These are phyloP conservation scores for Xylaria intraflava DNA, from an alignment of 495 filamentous ascomycete genomes.

Conservation along the genomic window DNA sequence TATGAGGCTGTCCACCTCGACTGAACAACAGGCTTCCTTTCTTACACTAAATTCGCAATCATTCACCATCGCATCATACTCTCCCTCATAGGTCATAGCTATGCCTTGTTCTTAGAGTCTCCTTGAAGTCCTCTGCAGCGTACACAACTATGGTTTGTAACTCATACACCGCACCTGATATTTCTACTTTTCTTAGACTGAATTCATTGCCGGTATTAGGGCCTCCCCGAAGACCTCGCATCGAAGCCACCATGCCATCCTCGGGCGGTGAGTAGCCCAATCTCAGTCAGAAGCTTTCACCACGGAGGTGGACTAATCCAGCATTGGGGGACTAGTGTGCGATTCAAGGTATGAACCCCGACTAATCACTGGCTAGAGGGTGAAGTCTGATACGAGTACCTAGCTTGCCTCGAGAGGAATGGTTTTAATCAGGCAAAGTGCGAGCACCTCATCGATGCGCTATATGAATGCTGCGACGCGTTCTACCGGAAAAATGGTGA, in stretches of 20 bases:
- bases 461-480: slow-evolving; percentile 89
- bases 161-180: background rate
- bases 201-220: slow-evolving; percentile 16
- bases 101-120: background rate
- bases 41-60: too few relatives aligned
- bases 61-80: too few relatives aligned
- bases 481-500: slow-evolving; percentile 84
- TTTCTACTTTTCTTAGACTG: background rate
- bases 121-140: background rate
- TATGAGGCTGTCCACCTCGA: too few relatives aligned
- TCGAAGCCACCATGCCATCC: slow-evolving; percentile 81
- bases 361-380: background rate
- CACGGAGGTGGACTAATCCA: slow-evolving; percentile 6
- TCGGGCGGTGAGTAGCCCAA: slow-evolving; percentile 59
- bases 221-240: slow-evolving; percentile 60
- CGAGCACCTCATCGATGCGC: slow-evolving; percentile 69
- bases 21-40: too few relatives aligned
- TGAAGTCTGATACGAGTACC: slow-evolving; percentile 14
- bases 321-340: slow-evolving; percentile 54
- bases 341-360: slow-evolving; percentile 63
- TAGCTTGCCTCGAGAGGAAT: slow-evolving; percentile 78
- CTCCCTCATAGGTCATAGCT: too few relatives aligned
- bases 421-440: slow-evolving; percentile 87
- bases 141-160: slow-evolving; percentile 9
- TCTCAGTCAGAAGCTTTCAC: slow-evolving; percentile 5